phyloP scores from a whole-genome alignment of 2,329 filamentous ascomycete genomes.

The Diaporthe aspalathi region DNA sequence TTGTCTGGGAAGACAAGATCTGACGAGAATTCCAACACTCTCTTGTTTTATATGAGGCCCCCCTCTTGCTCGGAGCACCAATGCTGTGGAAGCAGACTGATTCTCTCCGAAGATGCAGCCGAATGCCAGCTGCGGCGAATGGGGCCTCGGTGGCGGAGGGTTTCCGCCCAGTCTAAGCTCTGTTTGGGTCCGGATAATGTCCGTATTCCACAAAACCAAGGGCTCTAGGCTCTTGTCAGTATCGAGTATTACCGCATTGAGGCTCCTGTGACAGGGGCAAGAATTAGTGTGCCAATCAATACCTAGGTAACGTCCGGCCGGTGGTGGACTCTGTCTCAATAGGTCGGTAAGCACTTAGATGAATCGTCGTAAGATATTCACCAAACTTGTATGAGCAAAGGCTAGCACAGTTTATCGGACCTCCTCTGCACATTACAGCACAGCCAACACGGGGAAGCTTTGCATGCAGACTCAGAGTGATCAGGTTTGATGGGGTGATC shows the following conservation, averaged over 20 bases:
- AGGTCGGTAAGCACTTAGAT: neutral
- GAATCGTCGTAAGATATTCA: neutral
- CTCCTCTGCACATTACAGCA: too few relatives aligned
- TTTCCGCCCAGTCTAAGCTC: neutral
- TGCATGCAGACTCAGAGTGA: neutral
- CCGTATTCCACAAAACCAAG: neutral
- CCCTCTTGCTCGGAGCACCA: neutral
- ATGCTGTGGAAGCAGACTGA: neutral
- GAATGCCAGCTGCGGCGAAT: neutral
- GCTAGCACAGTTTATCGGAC: neutral
- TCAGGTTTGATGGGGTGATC: too few relatives aligned
- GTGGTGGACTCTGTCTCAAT: too few relatives aligned
- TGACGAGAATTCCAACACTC: neutral
- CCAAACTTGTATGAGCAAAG: neutral
- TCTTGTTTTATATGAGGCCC: neutral
- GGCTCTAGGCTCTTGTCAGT: neutral
- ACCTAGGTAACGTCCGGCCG: neutral
- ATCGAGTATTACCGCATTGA: neutral
- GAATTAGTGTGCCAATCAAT: constrained; percentile 8
- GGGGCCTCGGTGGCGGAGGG: constrained; percentile 3
- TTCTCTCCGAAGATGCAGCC: neutral
- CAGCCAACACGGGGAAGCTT: neutral
- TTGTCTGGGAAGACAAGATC: neutral
- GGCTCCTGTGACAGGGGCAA: constrained; percentile 6
- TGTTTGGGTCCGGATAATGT: constrained; percentile 10